Conservation (phyloP, 345 rosid species). For the Citrus unshiu region DNA sequence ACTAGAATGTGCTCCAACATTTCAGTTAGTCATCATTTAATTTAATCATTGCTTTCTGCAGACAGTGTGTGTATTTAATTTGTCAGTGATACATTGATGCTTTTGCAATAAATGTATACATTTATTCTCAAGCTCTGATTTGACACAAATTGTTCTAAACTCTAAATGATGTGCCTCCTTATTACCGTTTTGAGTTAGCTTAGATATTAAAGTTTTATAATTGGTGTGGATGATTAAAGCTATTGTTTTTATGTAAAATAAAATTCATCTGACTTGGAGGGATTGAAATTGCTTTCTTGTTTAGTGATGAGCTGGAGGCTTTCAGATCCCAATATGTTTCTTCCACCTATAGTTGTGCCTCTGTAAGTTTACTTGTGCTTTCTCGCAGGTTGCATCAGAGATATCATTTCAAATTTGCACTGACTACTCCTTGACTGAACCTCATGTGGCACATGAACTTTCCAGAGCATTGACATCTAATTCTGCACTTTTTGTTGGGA, state of each 20-base stretch:
- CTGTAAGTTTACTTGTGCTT: conserved; percentile 11
- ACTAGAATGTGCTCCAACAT: background rate
- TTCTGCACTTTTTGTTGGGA: conserved; percentile 83
- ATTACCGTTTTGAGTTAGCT: background rate
- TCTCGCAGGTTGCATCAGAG: conserved; percentile 65
- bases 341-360: background rate
- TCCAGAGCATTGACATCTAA: conserved; percentile 54
- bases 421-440: conserved; percentile 70
- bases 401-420: conserved; percentile 62
- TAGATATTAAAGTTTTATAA: background rate
- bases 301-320: background rate
- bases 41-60: background rate
- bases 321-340: background rate
- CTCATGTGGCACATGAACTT: conserved; percentile 65
- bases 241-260: background rate
- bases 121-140: background rate
- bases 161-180: background rate
- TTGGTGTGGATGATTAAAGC: background rate
- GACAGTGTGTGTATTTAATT: background rate
- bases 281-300: background rate
- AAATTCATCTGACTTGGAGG: background rate
- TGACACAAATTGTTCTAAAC: background rate
- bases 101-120: background rate
- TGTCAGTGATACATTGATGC: background rate
- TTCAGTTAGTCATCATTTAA: background rate